phyloP scores from a whole-genome alignment of 495 filamentous ascomycete genomes.

The Penicillium steckii region DNA sequence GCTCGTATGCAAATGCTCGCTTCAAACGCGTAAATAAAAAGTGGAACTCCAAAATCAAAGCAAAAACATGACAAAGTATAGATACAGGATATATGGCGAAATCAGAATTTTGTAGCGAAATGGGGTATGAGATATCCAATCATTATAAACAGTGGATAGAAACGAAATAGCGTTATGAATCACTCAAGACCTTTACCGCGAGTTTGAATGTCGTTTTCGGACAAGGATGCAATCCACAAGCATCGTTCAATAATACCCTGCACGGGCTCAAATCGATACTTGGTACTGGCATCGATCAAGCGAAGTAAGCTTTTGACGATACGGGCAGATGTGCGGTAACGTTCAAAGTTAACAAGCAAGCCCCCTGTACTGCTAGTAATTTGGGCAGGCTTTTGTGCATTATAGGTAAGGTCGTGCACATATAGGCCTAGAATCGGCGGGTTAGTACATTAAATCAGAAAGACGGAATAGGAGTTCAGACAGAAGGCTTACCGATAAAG shows the following conservation, averaged over 20 bases:
- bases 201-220: constrained; percentile 75
- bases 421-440: constrained; percentile 59
- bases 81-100: constrained; percentile 21
- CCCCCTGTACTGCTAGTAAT: constrained; percentile 57
- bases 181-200: constrained; percentile 56
- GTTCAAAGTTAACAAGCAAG: constrained; percentile 91
- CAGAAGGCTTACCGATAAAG: constrained; percentile 71
- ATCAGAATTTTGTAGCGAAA: constrained; percentile 4
- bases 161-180: constrained; percentile 10
- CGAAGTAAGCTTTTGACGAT: constrained; percentile 91
- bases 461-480: neutral
- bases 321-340: constrained; percentile 83
- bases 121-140: constrained; percentile 21
- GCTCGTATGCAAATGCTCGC: constrained; percentile 23
- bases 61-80: constrained; percentile 12
- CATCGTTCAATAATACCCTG: constrained; percentile 87
- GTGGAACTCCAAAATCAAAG: constrained; percentile 3
- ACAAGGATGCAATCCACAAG: constrained; percentile 89
- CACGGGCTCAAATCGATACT: constrained; percentile 81
- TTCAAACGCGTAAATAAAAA: constrained; percentile 15
- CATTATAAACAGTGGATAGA: constrained; percentile 10
- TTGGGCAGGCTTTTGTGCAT: constrained; percentile 80
- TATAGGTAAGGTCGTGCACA: constrained; percentile 95
- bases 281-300: constrained; percentile 86
- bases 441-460: constrained; percentile 3